Conservation (phyloP, 176 grass and related monocot species). For the sorghum (Sorghum bicolor) region Sorghum_bicolor_NCBIv3 NC_012873.2:65499001-65499500, state of each 20-base stretch:
- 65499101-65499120: too few relatives aligned
- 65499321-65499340: not conserved
- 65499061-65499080: too few relatives aligned
- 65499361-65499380: constrained; percentile 78
- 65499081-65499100: too few relatives aligned
- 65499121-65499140: too few relatives aligned
- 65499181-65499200: too few relatives aligned
- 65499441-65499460: constrained; percentile 9
- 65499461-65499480: not conserved
- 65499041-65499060: too few relatives aligned
- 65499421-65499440: not conserved
- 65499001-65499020: too few relatives aligned
- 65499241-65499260: not conserved
- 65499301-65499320: not conserved
- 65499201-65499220: too few relatives aligned
- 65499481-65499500: not conserved
- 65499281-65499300: not conserved
- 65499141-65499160: too few relatives aligned
- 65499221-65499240: not conserved
- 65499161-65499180: too few relatives aligned
- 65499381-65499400: constrained; percentile 88
- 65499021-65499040: too few relatives aligned
- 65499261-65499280: not conserved
- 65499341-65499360: constrained; percentile 13
- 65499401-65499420: constrained; percentile 83